Percentiles rank a stretch among this genome's conserved stretches.
These are phyloP conservation scores for Phytophthora fragariae DNA, from an alignment of 352 stramenopile genomes.

Conservation along the genomic window DNA sequence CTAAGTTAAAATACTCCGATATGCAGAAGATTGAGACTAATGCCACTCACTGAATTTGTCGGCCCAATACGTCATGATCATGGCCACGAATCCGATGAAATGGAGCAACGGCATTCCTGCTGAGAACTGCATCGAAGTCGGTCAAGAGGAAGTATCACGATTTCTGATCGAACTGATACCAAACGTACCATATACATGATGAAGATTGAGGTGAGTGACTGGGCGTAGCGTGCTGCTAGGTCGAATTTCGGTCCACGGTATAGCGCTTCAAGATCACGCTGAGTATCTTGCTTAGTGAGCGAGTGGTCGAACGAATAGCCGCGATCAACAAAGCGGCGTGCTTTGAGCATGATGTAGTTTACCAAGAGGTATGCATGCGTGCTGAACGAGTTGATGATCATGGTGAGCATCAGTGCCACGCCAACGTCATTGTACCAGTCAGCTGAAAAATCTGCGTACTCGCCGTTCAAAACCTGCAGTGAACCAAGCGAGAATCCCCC, in stretches of 20 bases:
- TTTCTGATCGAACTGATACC: background rate
- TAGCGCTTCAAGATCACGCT: constrained; percentile 81
- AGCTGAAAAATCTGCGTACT: constrained; percentile 82
- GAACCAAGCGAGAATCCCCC: constrained; percentile 39
- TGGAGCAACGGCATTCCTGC: constrained; percentile 84
- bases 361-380: constrained; percentile 70
- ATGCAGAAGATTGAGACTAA: background rate
- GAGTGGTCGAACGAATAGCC: constrained; percentile 72
- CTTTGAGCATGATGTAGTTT: constrained; percentile 61
- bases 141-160: background rate
- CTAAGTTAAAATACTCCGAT: background rate
- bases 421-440: constrained; percentile 85
- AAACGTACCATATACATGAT: constrained; percentile 75
- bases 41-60: constrained; percentile 83
- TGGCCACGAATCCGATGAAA: constrained; percentile 72
- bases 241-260: constrained; percentile 85
- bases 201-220: constrained; percentile 85
- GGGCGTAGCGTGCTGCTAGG: constrained; percentile 71
- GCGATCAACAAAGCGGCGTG: constrained; percentile 65
- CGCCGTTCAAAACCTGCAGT: constrained; percentile 69
- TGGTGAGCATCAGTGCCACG: constrained; percentile 83
- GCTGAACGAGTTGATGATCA: constrained; percentile 84
- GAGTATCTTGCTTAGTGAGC: constrained; percentile 75
- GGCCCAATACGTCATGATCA: constrained; percentile 86
- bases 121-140: constrained; percentile 60